phyloP scores from a whole-genome alignment of 2,329 filamentous ascomycete genomes.

The Venturia aucupariae region DNA sequence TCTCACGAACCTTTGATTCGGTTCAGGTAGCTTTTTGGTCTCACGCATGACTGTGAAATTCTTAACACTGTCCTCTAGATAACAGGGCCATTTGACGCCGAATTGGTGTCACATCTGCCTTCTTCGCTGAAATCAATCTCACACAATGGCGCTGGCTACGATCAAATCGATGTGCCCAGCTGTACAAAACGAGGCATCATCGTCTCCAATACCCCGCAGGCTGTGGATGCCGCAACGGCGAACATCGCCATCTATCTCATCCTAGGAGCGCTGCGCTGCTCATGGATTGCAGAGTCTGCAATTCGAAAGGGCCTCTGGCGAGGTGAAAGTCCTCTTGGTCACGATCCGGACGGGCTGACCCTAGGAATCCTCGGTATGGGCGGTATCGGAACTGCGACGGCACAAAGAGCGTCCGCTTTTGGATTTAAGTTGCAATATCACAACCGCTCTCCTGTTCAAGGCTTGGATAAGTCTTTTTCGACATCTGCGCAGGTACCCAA shows the following conservation, averaged over 20 bases:
- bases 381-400: constrained; percentile 46
- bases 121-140: constrained; percentile 40
- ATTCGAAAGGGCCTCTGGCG: constrained; percentile 34
- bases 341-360: constrained; percentile 43
- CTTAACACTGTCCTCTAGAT: neutral
- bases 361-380: constrained; percentile 53
- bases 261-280: constrained; percentile 42
- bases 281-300: constrained; percentile 38
- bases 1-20: neutral
- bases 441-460: constrained; percentile 38
- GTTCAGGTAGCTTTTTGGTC: neutral
- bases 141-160: constrained; percentile 51
- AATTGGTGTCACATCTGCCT: constrained; percentile 27
- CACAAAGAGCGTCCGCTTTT: constrained; percentile 41
- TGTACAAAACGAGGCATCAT: constrained; percentile 40
- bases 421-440: constrained; percentile 52
- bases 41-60: too few species aligned
- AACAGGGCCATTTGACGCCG: neutral
- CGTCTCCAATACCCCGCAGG: constrained; percentile 39
- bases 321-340: constrained; percentile 34
- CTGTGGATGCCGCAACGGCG: constrained; percentile 43
- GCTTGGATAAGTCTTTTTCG: constrained; percentile 22
- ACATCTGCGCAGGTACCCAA: constrained; percentile 32
- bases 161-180: constrained; percentile 48
- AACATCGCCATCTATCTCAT: constrained; percentile 43